Percentiles rank a stretch among this genome's conserved stretches.
Conservation (phyloP, 495 filamentous ascomycete genomes). For the Schizothecium vesticola region DNA sequence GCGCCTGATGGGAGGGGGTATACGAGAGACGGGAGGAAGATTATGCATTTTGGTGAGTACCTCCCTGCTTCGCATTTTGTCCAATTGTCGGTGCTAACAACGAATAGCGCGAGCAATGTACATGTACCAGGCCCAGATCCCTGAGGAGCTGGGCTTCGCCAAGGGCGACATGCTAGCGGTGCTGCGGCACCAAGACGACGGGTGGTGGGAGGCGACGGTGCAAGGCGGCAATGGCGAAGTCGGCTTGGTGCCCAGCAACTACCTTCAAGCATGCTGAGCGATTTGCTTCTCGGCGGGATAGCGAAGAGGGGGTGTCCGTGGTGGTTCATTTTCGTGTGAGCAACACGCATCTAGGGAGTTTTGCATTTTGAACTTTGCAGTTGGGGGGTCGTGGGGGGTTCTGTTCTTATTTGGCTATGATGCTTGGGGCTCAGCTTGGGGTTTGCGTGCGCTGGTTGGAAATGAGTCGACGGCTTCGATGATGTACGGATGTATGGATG, state of each 20-base stretch:
- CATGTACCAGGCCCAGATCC: slow-evolving; percentile 87
- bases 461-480: not conserved
- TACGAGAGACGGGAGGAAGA: slow-evolving; percentile 78
- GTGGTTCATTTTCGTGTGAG: not conserved
- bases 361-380: not conserved
- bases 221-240: slow-evolving; percentile 65
- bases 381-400: not conserved
- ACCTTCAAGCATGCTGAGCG: slow-evolving; percentile 67
- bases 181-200: slow-evolving; percentile 90
- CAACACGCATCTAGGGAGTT: not conserved
- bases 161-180: slow-evolving; percentile 92
- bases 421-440: not conserved
- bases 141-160: slow-evolving; percentile 86
- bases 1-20: slow-evolving; percentile 66
- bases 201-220: slow-evolving; percentile 99
- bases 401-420: not conserved
- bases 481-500: not conserved
- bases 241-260: slow-evolving; percentile 95
- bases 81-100: slow-evolving; percentile 15
- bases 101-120: slow-evolving; percentile 81
- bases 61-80: not conserved
- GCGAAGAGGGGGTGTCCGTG: not conserved
- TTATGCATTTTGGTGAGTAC: slow-evolving; percentile 85
- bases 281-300: not conserved
- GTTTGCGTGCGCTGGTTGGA: not conserved